Conservation (phyloP, 2,329 filamentous ascomycete genomes). For the Raffaelea ambrosiae region DNA sequence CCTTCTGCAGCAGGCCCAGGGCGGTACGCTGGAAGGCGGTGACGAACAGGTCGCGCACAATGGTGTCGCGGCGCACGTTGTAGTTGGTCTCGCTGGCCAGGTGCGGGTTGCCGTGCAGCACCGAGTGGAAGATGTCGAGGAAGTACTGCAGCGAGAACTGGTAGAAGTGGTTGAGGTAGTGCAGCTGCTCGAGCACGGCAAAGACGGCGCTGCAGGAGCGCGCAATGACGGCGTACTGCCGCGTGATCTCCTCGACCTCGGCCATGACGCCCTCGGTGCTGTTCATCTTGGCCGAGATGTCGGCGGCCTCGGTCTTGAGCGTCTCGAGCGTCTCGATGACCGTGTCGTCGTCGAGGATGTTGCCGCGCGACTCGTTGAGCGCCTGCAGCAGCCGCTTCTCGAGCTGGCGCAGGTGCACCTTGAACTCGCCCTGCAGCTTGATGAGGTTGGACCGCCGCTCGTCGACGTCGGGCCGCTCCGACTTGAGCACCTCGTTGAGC, state of each 20-base stretch:
- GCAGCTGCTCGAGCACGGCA: conserved; percentile 89
- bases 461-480: conserved; percentile 93
- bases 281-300: conserved; percentile 92
- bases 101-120: conserved; percentile 71
- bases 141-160: conserved; percentile 99
- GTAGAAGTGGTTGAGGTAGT: conserved; percentile 98
- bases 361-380: conserved; percentile 93
- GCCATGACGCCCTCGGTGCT: conserved; percentile 98
- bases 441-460: conserved; percentile 94
- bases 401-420: conserved; percentile 89
- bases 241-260: conserved; percentile 92
- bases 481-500: conserved; percentile 93
- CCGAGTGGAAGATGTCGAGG: conserved; percentile 91
- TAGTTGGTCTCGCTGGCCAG: conserved; percentile 65
- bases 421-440: conserved; percentile 98
- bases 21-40: conserved; percentile 92
- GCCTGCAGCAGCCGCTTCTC: conserved; percentile 92
- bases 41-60: conserved; percentile 84
- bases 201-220: conserved; percentile 95
- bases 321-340: conserved; percentile 97
- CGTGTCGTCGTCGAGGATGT: conserved; percentile 96
- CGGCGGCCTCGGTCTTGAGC: conserved; percentile 92
- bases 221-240: conserved; percentile 88
- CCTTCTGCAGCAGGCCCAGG: conserved; percentile 83
- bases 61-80: conserved; percentile 74